These are phyloP conservation scores for Fusarium sp. DNA, from an alignment of 2,329 filamentous ascomycete genomes.

Conservation along the genomic window DNA sequence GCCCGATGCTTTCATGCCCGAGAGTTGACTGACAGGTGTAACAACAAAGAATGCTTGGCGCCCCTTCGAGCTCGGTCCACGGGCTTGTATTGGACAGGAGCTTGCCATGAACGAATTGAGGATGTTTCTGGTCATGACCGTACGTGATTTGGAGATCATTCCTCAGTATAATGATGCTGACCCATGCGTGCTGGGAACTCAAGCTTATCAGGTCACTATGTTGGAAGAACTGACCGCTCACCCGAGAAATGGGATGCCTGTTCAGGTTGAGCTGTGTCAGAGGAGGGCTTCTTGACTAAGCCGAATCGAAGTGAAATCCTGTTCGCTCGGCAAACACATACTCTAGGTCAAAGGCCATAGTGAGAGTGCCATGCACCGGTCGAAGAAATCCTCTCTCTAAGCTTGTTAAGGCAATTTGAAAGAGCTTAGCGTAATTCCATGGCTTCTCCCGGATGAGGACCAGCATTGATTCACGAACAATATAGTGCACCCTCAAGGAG, in stretches of 20 bases:
- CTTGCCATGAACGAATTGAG: conserved; percentile 14
- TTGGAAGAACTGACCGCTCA: conserved; percentile 9
- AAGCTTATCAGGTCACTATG: conserved; percentile 7
- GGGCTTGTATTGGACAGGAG: conserved; percentile 13
- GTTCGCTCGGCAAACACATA: no score
- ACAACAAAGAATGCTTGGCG: conserved; percentile 1
- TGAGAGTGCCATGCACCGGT: no score
- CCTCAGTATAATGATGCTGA: background rate
- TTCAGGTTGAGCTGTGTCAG: background rate
- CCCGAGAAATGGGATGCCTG: conserved; percentile 16
- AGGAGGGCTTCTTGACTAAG: no score
- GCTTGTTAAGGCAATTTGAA: no score
- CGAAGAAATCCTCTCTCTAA: no score
- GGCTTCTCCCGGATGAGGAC: no score
- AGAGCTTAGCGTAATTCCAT: no score
- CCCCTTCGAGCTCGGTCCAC: conserved; percentile 9
- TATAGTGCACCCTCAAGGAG: no score
- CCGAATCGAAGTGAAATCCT: no score
- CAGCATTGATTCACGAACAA: no score
- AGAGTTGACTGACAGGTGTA: background rate
- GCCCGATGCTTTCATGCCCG: background rate
- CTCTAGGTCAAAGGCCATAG: no score
- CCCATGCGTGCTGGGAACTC: background rate
- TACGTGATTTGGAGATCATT: conserved; percentile 13
- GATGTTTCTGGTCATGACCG: conserved; percentile 3